phyloP scores from a whole-genome alignment of 2,329 filamentous ascomycete genomes.

The Paracorniculantispora psalliotae region DNA sequence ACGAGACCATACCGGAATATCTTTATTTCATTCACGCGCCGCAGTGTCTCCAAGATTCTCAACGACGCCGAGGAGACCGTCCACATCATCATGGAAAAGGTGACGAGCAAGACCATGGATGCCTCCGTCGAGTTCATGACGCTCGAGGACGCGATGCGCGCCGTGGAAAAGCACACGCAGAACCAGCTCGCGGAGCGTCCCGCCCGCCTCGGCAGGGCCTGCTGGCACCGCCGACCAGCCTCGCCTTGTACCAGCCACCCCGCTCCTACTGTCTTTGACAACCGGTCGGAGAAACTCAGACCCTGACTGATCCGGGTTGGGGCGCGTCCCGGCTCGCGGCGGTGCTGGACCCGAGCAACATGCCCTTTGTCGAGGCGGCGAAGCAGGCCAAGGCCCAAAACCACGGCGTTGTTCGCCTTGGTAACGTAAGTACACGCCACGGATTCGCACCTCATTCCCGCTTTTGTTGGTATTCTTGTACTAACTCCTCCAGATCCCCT shows the following conservation, averaged over 20 bases:
- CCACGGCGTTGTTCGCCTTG: slow-evolving; percentile 44
- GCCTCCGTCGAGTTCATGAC: slow-evolving; percentile 54
- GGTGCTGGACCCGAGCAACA: slow-evolving; percentile 35
- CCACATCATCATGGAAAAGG: slow-evolving; percentile 62
- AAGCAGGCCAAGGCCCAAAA: slow-evolving; percentile 25
- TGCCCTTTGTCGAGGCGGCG: slow-evolving; percentile 43
- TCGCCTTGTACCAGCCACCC: slow-evolving; percentile 14
- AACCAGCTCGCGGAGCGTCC: too few species aligned
- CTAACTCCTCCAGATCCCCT: slow-evolving; percentile 45
- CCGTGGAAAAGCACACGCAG: slow-evolving; percentile 44
- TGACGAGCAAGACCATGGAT: slow-evolving; percentile 57
- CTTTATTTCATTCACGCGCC: background rate
- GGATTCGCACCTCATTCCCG: too few species aligned
- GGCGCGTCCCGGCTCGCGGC: slow-evolving; percentile 30
- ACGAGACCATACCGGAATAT: background rate
- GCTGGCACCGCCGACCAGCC: background rate
- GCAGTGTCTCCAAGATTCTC: slow-evolving; percentile 39
- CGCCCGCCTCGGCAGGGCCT: background rate
- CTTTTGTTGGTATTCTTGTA: background rate
- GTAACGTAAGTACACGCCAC: slow-evolving; percentile 40
- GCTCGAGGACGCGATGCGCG: slow-evolving; percentile 47
- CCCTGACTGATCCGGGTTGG: slow-evolving; percentile 28
- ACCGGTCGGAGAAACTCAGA: slow-evolving; percentile 34
- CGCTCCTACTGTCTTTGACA: slow-evolving; percentile 16
- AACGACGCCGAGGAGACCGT: slow-evolving; percentile 51